Conservation (phyloP, 306 rosid species). For the Castanea crenata region DNA sequence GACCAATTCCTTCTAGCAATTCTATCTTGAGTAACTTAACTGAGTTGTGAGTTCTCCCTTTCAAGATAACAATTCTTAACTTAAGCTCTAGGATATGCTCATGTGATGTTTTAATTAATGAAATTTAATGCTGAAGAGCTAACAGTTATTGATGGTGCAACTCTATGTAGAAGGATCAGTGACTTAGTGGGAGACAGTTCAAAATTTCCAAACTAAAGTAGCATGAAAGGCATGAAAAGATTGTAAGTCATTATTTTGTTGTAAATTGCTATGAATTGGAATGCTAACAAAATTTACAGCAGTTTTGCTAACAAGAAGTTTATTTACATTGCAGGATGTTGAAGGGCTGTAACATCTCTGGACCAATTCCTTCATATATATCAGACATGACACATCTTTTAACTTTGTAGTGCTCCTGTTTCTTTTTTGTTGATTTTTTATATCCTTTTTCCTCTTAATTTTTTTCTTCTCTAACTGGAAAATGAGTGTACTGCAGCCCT, state of each 20-base stretch:
- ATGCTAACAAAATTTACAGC: neutral
- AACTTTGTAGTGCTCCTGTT: too few relatives aligned
- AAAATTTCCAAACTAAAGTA: conserved; percentile 9
- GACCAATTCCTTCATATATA: conserved; percentile 9
- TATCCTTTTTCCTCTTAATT: neutral
- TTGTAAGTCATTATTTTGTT: conserved; percentile 8
- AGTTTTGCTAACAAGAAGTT: neutral
- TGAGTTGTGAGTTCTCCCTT: too few relatives aligned
- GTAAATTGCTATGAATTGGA: neutral
- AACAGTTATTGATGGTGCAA: neutral
- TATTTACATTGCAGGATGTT: conserved; percentile 14
- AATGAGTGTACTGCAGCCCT: too few relatives aligned
- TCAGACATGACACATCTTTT: neutral
- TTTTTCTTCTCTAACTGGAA: too few relatives aligned
- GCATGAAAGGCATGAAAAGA: neutral
- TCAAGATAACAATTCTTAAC: too few relatives aligned
- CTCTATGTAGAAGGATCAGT: neutral
- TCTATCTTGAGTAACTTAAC: too few relatives aligned
- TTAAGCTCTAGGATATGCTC: too few relatives aligned
- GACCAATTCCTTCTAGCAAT: too few relatives aligned
- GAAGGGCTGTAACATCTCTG: conserved; percentile 22
- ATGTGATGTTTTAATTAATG: too few relatives aligned
- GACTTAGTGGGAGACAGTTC: conserved; percentile 22
- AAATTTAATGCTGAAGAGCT: too few relatives aligned
- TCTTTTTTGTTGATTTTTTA: too few relatives aligned